These are phyloP conservation scores for Cyberlindnera misumaiensis DNA, from an alignment of 805 yeast species.

Conservation along the genomic window DNA sequence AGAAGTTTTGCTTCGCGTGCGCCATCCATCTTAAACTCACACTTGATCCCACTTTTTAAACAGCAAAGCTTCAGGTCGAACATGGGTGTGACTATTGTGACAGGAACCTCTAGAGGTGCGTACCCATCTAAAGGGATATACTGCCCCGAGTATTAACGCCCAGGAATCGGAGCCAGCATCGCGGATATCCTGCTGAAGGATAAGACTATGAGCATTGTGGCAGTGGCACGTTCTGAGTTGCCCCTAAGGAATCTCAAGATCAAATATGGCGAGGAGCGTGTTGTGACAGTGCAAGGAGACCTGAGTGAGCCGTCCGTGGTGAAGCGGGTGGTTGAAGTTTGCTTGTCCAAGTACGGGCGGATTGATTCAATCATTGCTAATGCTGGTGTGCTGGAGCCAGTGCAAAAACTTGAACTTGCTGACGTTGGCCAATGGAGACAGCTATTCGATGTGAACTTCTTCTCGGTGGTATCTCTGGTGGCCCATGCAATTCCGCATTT, in stretches of 20 bases:
- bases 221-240: conserved; percentile 62
- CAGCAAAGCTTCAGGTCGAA: no score
- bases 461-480: conserved; percentile 62
- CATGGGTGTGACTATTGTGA: conserved; percentile 38
- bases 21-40: no score
- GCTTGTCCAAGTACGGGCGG: conserved; percentile 45
- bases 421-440: conserved; percentile 51
- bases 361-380: conserved; percentile 65
- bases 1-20: no score
- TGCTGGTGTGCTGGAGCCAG: conserved; percentile 84
- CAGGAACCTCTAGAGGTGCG: conserved; percentile 55
- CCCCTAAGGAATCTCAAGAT: conserved; percentile 37
- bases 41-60: no score
- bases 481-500: conserved; percentile 50
- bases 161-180: conserved; percentile 78
- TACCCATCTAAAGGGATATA: not conserved
- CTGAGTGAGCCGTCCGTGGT: conserved; percentile 38
- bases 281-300: conserved; percentile 53
- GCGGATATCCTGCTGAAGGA: conserved; percentile 42
- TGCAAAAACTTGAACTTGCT: conserved; percentile 46
- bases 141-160: not conserved
- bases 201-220: conserved; percentile 43
- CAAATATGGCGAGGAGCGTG: conserved; percentile 41
- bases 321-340: conserved; percentile 33
- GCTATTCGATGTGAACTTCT: conserved; percentile 70